A percentile compares a stretch with the other conserved stretches of the same genome.
Evolutionary conservation across 306 rosid genomes (phyloP).

Genomic region (Heteromeles arbutifolia): DNA sequence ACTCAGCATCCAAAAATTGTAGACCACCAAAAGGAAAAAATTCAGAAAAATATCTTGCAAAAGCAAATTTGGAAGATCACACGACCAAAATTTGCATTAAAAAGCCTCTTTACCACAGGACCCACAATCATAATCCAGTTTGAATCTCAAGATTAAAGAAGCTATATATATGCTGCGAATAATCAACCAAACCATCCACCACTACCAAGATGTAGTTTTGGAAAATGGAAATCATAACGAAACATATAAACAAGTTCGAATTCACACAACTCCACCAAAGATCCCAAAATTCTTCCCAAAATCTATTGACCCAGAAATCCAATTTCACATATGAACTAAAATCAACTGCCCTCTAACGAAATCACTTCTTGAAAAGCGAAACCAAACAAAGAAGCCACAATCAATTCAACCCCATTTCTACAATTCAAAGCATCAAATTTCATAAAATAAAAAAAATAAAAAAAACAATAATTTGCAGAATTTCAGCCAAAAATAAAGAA

Average conservation of each 20-base stretch:
- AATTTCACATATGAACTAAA: conserved; percentile 6
- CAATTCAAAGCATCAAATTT: background rate
- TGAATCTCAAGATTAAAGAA: background rate
- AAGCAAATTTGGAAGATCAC: background rate
- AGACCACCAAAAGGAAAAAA: background rate
- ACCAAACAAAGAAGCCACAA: background rate
- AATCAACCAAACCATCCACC: background rate
- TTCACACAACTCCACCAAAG: background rate
- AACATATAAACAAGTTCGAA: background rate
- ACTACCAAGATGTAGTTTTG: background rate
- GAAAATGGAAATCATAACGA: background rate
- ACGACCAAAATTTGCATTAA: background rate
- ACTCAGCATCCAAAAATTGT: background rate
- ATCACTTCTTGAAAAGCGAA: background rate
- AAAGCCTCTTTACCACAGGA: no score
- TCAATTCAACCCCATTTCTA: background rate
- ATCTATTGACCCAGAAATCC: background rate
- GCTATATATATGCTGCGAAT: background rate
- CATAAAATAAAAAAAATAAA: background rate
- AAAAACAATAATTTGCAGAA: no score
- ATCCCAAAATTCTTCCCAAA: no score
- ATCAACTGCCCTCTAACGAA: background rate
- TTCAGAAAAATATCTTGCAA: background rate
- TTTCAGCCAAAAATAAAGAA: background rate
- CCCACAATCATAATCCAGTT: background rate